These are phyloP conservation scores for Nephromyces sp. DNA, from an alignment of 169 alveolate genomes.

Conservation along the genomic window DNA sequence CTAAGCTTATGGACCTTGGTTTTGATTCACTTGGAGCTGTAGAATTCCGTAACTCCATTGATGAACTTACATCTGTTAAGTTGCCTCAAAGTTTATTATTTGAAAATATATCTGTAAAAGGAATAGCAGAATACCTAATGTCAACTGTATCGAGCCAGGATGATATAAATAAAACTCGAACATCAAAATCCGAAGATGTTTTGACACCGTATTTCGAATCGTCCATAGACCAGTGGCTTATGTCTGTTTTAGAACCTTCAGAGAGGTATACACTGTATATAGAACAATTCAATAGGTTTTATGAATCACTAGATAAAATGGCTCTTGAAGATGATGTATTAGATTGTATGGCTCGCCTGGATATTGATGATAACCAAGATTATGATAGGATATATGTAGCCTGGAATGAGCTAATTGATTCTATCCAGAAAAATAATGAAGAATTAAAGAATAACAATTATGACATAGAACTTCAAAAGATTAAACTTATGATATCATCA, in stretches of 20 bases:
- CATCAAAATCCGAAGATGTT: background rate
- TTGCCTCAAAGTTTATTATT: conserved; percentile 37
- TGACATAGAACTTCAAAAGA: too few relatives aligned
- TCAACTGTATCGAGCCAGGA: too few relatives aligned
- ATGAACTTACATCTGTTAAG: conserved; percentile 34
- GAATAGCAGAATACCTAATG: conserved; percentile 19
- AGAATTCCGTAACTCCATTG: conserved; percentile 46
- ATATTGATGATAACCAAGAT: conserved; percentile 37
- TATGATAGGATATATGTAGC: conserved; percentile 42
- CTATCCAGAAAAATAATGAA: background rate
- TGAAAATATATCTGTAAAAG: conserved; percentile 39
- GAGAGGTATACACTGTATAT: conserved; percentile 43
- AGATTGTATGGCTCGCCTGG: conserved; percentile 39
- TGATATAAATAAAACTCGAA: background rate
- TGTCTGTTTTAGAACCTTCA: conserved; percentile 38
- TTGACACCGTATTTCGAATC: background rate
- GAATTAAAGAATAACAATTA: too few relatives aligned
- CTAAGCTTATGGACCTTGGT: conserved; percentile 49
- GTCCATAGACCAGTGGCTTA: conserved; percentile 45
- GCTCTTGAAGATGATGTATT: conserved; percentile 41
- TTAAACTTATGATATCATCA: background rate
- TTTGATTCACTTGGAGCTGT: conserved; percentile 60
- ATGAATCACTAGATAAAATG: conserved; percentile 30
- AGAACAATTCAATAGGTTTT: conserved; percentile 34
- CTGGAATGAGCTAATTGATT: conserved; percentile 41